phyloP scores from a whole-genome alignment of 2,329 filamentous ascomycete genomes.

The Aspergillus sojae region DNA sequence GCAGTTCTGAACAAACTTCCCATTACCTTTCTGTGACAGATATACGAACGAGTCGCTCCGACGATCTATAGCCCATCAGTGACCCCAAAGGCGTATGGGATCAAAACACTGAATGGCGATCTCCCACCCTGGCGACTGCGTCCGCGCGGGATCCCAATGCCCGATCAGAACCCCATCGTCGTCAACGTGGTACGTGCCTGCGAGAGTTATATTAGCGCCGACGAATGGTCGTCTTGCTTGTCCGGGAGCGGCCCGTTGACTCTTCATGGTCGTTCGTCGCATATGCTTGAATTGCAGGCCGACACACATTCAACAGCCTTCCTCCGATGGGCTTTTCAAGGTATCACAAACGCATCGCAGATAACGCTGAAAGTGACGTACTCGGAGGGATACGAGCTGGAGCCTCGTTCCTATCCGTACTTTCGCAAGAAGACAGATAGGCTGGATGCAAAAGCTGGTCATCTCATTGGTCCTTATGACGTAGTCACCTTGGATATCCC shows the following conservation, averaged over 20 bases:
- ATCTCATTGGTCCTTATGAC: constrained; percentile 44
- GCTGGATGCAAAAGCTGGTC: constrained; percentile 32
- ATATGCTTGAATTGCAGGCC: constrained; percentile 27
- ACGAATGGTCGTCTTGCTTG: constrained; percentile 20
- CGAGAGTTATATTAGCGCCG: constrained; percentile 8
- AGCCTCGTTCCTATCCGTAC: constrained; percentile 42
- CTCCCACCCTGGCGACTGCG: constrained; percentile 43
- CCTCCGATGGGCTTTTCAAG: constrained; percentile 23
- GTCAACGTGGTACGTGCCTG: constrained; percentile 29
- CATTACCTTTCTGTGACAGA: constrained; percentile 12
- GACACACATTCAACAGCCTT: constrained; percentile 30
- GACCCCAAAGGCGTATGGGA: constrained; percentile 29
- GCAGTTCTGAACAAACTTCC: neutral
- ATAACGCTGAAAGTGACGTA: constrained; percentile 32
- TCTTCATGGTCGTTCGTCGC: constrained; percentile 17
- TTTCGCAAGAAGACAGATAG: constrained; percentile 44
- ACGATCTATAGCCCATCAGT: neutral
- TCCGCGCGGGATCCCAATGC: constrained; percentile 42
- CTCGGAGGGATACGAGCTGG: constrained; percentile 36
- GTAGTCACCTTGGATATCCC: constrained; percentile 32
- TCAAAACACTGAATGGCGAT: constrained; percentile 43
- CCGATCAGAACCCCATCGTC: constrained; percentile 25
- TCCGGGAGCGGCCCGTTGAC: neutral
- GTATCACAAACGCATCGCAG: constrained; percentile 18
- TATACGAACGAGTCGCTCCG: constrained; percentile 26